Evolutionary conservation across 2,329 filamentous ascomycete species (phyloP).

Genomic region (Aspergillus felis): DNA sequence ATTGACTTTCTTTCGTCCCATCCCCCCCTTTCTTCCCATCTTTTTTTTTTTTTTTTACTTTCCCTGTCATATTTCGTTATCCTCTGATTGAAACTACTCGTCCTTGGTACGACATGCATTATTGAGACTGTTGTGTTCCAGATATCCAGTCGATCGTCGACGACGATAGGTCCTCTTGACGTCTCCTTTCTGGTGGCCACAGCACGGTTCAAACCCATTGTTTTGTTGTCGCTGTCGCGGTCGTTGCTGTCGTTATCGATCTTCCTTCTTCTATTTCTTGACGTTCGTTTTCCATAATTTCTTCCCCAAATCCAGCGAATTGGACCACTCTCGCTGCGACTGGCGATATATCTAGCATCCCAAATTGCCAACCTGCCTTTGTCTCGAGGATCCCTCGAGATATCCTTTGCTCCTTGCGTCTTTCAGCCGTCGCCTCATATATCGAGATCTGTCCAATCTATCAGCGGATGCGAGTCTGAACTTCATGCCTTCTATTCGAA

Average conservation of each 20-base stretch:
- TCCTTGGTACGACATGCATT: constrained; percentile 19
- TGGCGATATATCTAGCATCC: background rate
- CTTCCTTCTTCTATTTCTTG: background rate
- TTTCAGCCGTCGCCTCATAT: background rate
- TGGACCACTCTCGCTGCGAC: background rate
- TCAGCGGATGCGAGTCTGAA: constrained; percentile 9
- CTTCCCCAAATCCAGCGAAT: background rate
- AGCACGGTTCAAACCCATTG: constrained; percentile 12
- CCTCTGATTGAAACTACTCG: constrained; percentile 11
- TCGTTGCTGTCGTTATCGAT: background rate
- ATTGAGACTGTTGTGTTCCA: constrained; percentile 18
- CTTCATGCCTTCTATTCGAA: constrained; percentile 22
- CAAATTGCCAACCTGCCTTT: background rate
- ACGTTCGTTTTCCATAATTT: background rate
- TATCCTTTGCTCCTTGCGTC: constrained; percentile 1
- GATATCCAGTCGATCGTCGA: constrained; percentile 18
- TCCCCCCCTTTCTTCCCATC: constrained; percentile 1
- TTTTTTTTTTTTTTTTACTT: constrained; percentile 6
- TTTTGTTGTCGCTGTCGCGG: constrained; percentile 7
- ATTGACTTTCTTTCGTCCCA: constrained; percentile 11
- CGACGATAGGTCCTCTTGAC: constrained; percentile 11
- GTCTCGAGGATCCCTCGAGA: background rate
- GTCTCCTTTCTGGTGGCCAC: constrained; percentile 6
- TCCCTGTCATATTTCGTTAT: constrained; percentile 14
- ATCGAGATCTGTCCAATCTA: constrained; percentile 3